These are phyloP conservation scores for Pythium brachiatum DNA, from an alignment of 352 stramenopile genomes.

Conservation along the genomic window DNA sequence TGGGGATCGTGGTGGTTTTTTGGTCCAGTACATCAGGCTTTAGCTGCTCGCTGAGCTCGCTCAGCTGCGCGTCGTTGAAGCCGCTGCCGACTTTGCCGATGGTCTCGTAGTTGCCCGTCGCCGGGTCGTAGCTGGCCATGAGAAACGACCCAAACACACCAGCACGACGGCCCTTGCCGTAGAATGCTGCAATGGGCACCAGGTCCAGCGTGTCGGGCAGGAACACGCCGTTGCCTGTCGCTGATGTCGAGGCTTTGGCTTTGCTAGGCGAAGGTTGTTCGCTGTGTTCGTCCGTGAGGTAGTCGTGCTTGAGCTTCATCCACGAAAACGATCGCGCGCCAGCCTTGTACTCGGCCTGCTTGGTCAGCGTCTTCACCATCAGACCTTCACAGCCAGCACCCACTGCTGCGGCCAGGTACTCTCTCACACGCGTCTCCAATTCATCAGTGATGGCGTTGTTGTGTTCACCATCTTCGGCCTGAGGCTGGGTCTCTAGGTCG, in stretches of 20 bases:
- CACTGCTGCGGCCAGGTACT: constrained; percentile 51
- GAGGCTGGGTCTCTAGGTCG: constrained; percentile 8
- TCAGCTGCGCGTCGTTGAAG: constrained; percentile 96
- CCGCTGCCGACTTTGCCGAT: constrained; percentile 95
- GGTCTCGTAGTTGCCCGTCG: constrained; percentile 94
- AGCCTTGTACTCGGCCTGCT: constrained; percentile 58
- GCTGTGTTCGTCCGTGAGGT: constrained; percentile 35
- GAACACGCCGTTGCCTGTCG: constrained; percentile 44
- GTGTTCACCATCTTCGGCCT: constrained; percentile 6
- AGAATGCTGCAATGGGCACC: constrained; percentile 97
- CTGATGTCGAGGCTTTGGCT: constrained; percentile 7
- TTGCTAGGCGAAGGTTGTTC: neutral
- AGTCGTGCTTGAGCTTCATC: constrained; percentile 88
- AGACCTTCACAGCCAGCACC: constrained; percentile 70
- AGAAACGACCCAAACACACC: constrained; percentile 98
- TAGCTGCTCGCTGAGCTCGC: constrained; percentile 58
- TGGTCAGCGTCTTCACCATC: constrained; percentile 67
- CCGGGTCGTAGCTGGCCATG: constrained; percentile 95
- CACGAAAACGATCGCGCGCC: constrained; percentile 72
- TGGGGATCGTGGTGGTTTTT: constrained; percentile 1
- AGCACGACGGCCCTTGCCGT: constrained; percentile 93
- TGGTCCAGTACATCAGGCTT: constrained; percentile 1
- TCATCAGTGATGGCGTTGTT: neutral
- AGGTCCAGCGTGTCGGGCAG: constrained; percentile 94
- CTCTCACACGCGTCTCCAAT: constrained; percentile 21